Evolutionary conservation across 2,329 filamentous ascomycete species (phyloP), one percentile per base, ranked within the genome.

Genomic region (Colletotrichum falcatum): DNA sequence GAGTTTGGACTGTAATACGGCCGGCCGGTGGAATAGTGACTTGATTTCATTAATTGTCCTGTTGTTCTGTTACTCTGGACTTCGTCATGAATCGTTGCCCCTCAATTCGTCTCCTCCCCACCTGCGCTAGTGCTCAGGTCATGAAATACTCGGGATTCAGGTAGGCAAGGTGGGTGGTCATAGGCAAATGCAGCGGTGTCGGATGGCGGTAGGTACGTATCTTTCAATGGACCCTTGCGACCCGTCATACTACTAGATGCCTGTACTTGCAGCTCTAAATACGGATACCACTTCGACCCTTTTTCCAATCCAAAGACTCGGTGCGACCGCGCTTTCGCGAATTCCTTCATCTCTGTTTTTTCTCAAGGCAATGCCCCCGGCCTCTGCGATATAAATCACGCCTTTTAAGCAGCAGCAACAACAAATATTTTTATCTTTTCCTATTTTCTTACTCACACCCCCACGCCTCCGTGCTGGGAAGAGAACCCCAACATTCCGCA

Each of bases 1-100:
- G 66, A 69, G 66, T 69, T 69, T 48, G 66, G 54, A 65, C 44
- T 69, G 61, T 54, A 53, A 69, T 59, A 53, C n/a, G 46, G 61
- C 61, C 37, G 37, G 6, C 37, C 37, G 54, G 46, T 65, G 66
- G 61, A 46, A 20, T 46, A n/a, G 65, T 69, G 26, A 39, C 30
- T 54, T 65, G 23, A 48, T 55, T 46, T 60, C 26, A 28, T 28
- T 28, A 9, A 51, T 53, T 46, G 58, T 48, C 51, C 26, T 53
- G 42, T 51, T 61, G 2, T 61, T 30, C 33, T 46, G 44, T 46
- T 51, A 39, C 11, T 28, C 33, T 3, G 37, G 23, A n/a, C 44
- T 12, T 37, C 46, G 16, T 18, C 7, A 26, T 39, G 20, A 35
- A 16, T 35, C 11, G 30, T 44, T 61, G 8, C 26, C n/a, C 7